phyloP scores from a whole-genome alignment of 371 early-diverging fungal species.

The Massospora cicadina region DNA sequence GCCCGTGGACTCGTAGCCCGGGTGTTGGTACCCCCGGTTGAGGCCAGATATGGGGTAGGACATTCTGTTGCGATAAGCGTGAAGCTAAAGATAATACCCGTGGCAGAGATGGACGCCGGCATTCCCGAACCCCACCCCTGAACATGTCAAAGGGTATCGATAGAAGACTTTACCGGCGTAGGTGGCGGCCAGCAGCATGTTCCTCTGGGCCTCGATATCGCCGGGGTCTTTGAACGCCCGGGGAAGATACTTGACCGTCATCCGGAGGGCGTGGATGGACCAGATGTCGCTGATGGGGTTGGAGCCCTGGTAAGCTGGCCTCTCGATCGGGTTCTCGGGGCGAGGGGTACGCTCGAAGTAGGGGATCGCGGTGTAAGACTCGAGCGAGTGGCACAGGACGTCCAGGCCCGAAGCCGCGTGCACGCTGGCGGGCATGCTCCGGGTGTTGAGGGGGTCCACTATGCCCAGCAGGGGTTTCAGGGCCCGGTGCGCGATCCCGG shows the following conservation, averaged over 20 bases:
- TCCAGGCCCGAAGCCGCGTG: conserved; percentile 75
- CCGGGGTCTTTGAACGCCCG: conserved; percentile 47
- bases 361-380: conserved; percentile 81
- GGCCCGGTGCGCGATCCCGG: conserved; percentile 75
- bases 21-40: conserved; percentile 63
- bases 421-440: conserved; percentile 67
- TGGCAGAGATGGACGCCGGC: conserved; percentile 59
- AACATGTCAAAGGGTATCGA: not conserved
- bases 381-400: conserved; percentile 78
- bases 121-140: conserved; percentile 71
- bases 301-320: conserved; percentile 83
- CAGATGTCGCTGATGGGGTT: conserved; percentile 85
- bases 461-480: conserved; percentile 74
- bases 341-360: conserved; percentile 61
- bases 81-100: conserved; percentile 5
- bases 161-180: conserved; percentile 40
- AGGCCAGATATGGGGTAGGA: conserved; percentile 64
- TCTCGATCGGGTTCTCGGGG: conserved; percentile 58
- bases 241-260: conserved; percentile 65
- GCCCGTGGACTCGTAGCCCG: conserved; percentile 59
- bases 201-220: conserved; percentile 55
- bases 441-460: conserved; percentile 74
- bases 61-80: conserved; percentile 22
- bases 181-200: conserved; percentile 81
- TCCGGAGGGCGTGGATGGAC: conserved; percentile 63